Percentiles rank a stretch among this genome's conserved stretches.
Conservation (phyloP, 108 stramenopile genomes). For the Epithemia pelagica region DNA sequence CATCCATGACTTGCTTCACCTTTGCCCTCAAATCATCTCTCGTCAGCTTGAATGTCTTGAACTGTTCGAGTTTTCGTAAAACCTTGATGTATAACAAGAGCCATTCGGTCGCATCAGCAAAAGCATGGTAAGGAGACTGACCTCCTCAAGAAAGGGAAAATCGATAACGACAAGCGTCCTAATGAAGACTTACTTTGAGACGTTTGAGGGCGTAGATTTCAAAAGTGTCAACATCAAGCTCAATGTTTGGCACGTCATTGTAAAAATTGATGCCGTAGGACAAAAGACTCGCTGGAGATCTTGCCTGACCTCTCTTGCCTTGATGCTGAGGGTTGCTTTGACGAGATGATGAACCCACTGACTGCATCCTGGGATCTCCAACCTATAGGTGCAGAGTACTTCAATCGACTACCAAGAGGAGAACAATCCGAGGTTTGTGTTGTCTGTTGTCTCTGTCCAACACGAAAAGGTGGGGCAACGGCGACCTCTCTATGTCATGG, state of each 20-base stretch:
- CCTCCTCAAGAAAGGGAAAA: too few species aligned
- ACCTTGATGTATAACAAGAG: too few species aligned
- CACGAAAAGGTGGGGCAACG: too few species aligned
- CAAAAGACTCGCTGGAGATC: neutral
- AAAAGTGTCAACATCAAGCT: constrained; percentile 80
- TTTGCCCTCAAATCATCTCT: constrained; percentile 14
- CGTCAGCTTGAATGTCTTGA: constrained; percentile 56
- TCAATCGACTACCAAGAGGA: too few species aligned
- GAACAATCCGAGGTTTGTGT: too few species aligned
- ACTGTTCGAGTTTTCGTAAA: constrained; percentile 88
- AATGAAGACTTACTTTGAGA: constrained; percentile 58
- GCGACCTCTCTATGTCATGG: too few species aligned
- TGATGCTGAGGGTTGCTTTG: neutral
- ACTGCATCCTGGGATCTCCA: too few species aligned
- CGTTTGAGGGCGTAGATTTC: constrained; percentile 80
- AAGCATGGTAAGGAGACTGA: too few species aligned
- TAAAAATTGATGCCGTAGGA: constrained; percentile 29
- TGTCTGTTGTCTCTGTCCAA: too few species aligned
- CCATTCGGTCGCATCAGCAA: too few species aligned
- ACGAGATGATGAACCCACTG: neutral
- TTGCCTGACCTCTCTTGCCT: neutral
- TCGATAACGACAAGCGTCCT: too few species aligned
- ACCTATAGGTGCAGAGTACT: too few species aligned
- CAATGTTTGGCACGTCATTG: constrained; percentile 40
- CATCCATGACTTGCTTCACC: constrained; percentile 5